A percentile compares a stretch with the other conserved stretches of the same genome.
These are phyloP conservation scores for Fusarium sp. DNA, from an alignment of 2,329 filamentous ascomycete species.

Conservation along the genomic window DNA sequence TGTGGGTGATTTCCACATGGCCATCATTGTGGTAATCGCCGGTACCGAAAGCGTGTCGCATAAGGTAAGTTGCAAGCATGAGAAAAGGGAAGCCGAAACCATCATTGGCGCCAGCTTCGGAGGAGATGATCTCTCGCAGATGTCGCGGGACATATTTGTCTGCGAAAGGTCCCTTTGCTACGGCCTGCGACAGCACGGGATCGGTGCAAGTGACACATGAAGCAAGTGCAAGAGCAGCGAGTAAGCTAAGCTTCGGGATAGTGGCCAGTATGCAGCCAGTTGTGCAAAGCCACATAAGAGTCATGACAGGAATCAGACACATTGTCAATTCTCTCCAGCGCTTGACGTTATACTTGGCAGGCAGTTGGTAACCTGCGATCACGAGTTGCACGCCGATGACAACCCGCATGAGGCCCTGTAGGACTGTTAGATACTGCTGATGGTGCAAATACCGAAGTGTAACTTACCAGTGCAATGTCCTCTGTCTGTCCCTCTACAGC, in stretches of 20 bases:
- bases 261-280: conserved; percentile 67
- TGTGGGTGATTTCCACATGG: neutral
- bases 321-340: conserved; percentile 67
- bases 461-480: conserved; percentile 57
- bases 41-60: conserved; percentile 19
- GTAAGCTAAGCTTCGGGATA: conserved; percentile 66
- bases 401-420: conserved; percentile 65
- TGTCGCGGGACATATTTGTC: conserved; percentile 71
- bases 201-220: conserved; percentile 72
- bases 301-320: conserved; percentile 71
- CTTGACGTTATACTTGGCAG: conserved; percentile 64
- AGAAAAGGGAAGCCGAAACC: conserved; percentile 74
- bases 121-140: conserved; percentile 71
- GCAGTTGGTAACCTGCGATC: conserved; percentile 73
- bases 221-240: conserved; percentile 68
- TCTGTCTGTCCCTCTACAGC: conserved; percentile 49
- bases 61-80: conserved; percentile 51
- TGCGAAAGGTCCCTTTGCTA: conserved; percentile 58
- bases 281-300: conserved; percentile 71
- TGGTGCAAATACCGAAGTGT: neutral
- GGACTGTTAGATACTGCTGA: neutral
- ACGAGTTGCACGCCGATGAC: conserved; percentile 74
- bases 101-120: conserved; percentile 73
- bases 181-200: conserved; percentile 24
- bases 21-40: neutral